Evolutionary conservation across 129 eudicot genomes (phyloP), one percentile per base, ranked within the genome.

Genomic region (Sambucus nigra): DNA sequence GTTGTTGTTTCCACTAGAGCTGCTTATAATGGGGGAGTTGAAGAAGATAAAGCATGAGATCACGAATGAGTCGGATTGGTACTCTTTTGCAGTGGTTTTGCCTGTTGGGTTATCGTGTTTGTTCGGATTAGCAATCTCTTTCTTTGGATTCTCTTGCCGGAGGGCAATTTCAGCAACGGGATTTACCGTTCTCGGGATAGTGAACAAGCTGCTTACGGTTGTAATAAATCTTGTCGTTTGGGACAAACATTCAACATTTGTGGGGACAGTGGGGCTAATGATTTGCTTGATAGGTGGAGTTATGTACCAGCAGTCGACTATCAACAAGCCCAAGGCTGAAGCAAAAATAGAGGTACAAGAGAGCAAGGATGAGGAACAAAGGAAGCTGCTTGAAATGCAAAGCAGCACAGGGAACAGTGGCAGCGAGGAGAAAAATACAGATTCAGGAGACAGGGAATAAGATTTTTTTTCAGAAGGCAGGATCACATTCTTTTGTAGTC

Each of bases 91-190:
- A 53, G 95, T 91, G 53, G 53, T 92, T 40, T 77, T 92, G 67
- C 94, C 99, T 2, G 95, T 92, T 7, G 95, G 85, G 15, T 50
- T 92, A 40, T 92, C 99, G 5, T 92, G 95, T 47, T 72, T 92
- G 68, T 92, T 92, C 66, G 99, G 99, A 54, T 68, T 92, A 52
- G 88, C 95, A 0, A 92, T 92, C 60, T 92, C 95, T n/a, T 92
- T 92, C 73, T 92, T 92, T 53, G 99, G 99, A 15, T 92, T 92
- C 59, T 92, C 99, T 47, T 92, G 99, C 48, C 89, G 99, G 17
- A 92, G 78, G 64, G 87, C 99, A 24, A 92, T 92, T 52, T 92
- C 99, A 29, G 99, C 99, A 10, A 92, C 99, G 18, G 99, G 99
- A 32, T 92, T 92, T 73, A 92, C 99, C 3, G 99, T 91, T 28